Base-by-base conservation (phyloP, 176 grass and related monocot genomes). In the Aechmea fasciata region DNA sequence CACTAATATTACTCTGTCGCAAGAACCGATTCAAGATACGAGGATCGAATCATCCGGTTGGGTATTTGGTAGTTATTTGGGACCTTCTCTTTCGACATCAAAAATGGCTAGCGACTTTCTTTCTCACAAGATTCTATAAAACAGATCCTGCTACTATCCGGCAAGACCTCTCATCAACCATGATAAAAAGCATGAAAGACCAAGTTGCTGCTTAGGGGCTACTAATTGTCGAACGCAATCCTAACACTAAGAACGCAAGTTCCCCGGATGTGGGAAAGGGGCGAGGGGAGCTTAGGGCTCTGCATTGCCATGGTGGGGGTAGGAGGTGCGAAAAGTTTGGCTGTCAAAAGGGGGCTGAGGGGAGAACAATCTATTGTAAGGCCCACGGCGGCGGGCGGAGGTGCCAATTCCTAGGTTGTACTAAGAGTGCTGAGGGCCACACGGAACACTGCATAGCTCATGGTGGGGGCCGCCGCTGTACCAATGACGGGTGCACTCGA, bases 241-340 rank as follows among this genome's bases (percentile, higher is more conserved):
- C 7, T 54, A 93, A 68, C 51, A 53, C 72, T 48, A 93, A 84
- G 75, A 77, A 65, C 52, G 90, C 65, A 84, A 90, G 73, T 90
- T 85, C 66, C 87, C 79, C 55, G 95, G 95, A 25, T 99, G 95
- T 78, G 69, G 54, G 50, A 94, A 93, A 79, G 85, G 95, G 71
- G 95, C 95, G 52, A 90, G 90, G 79, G 95, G 95, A 54, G 79
- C 90, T 15, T 90, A 13, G 89, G 90, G 48, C 71, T 55, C 64
- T 99, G 95, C 77, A 94, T 99, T 81, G 89, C 87, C 95, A 99
- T 83, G 95, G 95, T 17, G 95, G 95, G 15, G 95, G 95, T 50
- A 74, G 75, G 47, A 69, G 90, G 54, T 99, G 95, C 77, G 84
- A 90, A 57, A 92, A 85, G 69, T 15, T 51, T 75, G 84, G 90